Base-by-base conservation (phyloP, 169 alveolate species). In the Plasmodium billcollinsi region DNA sequence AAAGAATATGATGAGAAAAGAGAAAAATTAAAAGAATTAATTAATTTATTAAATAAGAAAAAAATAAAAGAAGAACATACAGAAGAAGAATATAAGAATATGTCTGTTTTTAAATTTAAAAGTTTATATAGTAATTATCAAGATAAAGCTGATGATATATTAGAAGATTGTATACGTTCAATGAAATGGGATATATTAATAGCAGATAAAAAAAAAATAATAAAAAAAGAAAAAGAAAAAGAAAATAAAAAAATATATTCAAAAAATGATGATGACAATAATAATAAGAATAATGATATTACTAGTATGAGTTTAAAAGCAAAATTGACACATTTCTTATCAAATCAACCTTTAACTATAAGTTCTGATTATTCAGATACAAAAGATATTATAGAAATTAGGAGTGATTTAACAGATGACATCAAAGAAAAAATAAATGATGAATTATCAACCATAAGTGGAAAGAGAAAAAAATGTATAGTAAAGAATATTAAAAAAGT, bases 1-100 rank as follows among this genome's bases (percentile, higher is more conserved):
- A 56, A 78, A 56, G 96, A 95, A 73, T 95, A 95, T 74, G 90
- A 88, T 14, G 93, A 92, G 26, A 85, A 96, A 43, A 73, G 95
- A 54, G 94, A 74, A 70, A 70, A 76, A 61, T 45, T 74, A 45
- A 73, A 74, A 15, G 73, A 88, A 20, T 49, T 88, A 52, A 88
- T 88, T 20, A 83, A 83, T 3, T 20, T 67, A 39, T 47, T 88
- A 1, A 74, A 72, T 52, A 73, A 18, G 24, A 74, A 67, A 74
- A 70, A 71, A 15, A 73, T 66, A 26, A 24, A 18, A 20, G 89
- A 73, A 33, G 88, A 74, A 56, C 71, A 88, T 24, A 74, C 89
- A 12, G 78, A 73, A 59, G 88, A 74, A 49, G 88, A 73, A 69
- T 74, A 74, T 88, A 74, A 59, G 21, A 88, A 67, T 49, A 88